phyloP scores from a whole-genome alignment of 2,329 filamentous ascomycete species.

The Cordyceps militaris region DNA sequence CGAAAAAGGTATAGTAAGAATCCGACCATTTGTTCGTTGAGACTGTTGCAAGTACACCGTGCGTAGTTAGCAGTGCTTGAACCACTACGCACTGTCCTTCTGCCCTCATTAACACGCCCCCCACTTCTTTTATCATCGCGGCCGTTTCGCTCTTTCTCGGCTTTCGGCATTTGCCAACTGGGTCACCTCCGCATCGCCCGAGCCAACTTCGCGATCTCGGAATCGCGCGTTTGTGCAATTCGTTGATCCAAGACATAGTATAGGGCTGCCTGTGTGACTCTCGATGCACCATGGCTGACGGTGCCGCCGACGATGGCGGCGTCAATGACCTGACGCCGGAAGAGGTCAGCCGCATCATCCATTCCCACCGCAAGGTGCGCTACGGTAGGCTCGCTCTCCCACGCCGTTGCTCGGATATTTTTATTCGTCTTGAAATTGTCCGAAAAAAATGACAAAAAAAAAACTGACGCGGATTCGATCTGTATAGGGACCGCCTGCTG shows the following conservation, averaged over 20 bases:
- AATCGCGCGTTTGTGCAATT: constrained; percentile 11
- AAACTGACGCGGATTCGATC: background rate
- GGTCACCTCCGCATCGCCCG: constrained; percentile 15
- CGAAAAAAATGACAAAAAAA: background rate
- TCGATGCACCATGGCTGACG: constrained; percentile 35
- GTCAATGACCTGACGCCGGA: constrained; percentile 55
- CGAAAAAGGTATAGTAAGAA: background rate
- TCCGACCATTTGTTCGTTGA: background rate
- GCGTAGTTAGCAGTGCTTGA: background rate
- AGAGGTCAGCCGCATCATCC: constrained; percentile 61
- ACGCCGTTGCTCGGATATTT: background rate
- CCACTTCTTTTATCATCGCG: background rate
- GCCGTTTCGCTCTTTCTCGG: constrained; percentile 22
- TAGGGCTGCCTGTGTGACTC: background rate
- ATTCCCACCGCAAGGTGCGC: constrained; percentile 61
- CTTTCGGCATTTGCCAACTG: constrained; percentile 30
- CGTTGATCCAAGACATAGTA: background rate
- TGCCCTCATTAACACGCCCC: background rate
- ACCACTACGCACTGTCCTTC: background rate
- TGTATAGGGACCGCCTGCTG: constrained; percentile 53
- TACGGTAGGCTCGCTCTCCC: constrained; percentile 47
- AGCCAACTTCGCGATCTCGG: constrained; percentile 20
- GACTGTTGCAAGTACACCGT: background rate
- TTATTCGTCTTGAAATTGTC: background rate
- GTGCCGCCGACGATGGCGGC: constrained; percentile 37